Evolutionary conservation across 2,329 filamentous ascomycete genomes (phyloP).

Genomic region (Plectosphaerella plurivora): DNA sequence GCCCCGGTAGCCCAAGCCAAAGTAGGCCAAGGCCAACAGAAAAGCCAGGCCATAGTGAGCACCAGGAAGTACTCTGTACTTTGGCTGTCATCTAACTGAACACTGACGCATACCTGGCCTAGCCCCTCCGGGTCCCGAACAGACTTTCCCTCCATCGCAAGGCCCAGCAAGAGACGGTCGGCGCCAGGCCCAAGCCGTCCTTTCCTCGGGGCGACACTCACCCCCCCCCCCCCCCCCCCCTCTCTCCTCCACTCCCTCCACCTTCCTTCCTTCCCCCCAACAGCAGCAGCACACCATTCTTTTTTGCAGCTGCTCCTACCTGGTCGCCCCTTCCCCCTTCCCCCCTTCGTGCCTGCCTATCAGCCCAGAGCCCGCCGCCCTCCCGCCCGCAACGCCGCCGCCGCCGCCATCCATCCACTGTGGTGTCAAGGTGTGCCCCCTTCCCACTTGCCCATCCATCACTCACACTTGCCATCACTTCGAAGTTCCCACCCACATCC

Average conservation of each 20-base stretch:
- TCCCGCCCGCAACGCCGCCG: neutral
- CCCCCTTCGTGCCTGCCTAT: slow-evolving; percentile 2
- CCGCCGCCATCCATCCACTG: too few species aligned
- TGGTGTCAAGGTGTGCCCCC: too few species aligned
- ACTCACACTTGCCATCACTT: neutral
- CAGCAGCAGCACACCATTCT: slow-evolving; percentile 11
- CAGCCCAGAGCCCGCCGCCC: neutral
- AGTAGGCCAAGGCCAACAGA: too few species aligned
- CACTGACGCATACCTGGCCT: slow-evolving; percentile 7
- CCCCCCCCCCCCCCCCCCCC: too few species aligned
- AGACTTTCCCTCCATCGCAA: slow-evolving; percentile 9
- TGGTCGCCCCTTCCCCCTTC: neutral
- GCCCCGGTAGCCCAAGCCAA: slow-evolving; percentile 2
- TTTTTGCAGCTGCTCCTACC: slow-evolving; percentile 4
- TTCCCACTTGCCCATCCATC: too few species aligned
- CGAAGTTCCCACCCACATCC: too few species aligned
- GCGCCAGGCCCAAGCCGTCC: slow-evolving; percentile 7
- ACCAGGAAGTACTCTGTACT: slow-evolving; percentile 9
- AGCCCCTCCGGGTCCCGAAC: slow-evolving; percentile 7
- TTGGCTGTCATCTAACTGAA: slow-evolving; percentile 9
- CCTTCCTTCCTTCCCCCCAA: slow-evolving; percentile 7
- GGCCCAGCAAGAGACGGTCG: neutral
- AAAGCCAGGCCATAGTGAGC: neutral
- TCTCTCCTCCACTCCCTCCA: too few species aligned
- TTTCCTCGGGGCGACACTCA: slow-evolving; percentile 9